Base-by-base conservation (phyloP, 2,329 filamentous ascomycete genomes). In the Neofusicoccum laricinum region DNA sequence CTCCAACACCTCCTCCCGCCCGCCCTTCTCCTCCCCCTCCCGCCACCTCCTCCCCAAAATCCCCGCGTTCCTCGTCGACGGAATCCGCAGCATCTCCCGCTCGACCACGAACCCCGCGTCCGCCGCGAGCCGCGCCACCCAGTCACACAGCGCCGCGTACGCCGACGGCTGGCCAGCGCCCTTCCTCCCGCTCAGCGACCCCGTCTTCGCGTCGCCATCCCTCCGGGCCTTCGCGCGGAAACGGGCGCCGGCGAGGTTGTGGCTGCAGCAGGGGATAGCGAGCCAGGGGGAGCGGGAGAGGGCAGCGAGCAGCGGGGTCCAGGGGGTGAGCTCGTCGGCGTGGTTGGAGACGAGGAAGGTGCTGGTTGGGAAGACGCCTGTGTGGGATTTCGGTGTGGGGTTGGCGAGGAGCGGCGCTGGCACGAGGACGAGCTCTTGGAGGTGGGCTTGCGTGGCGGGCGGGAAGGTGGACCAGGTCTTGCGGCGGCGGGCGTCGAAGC, bases 321-420 rank as follows among this genome's bases (percentile, higher is more conserved):
- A 99, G 0, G 92, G 87, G 0, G 95, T 99, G 14, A 99, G 84
- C 78, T 99, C 93, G 74, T 99, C 95, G 11, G 94, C 94, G 75
- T 99, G 95, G 73, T 99, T 99, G 55, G 93, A 96, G 67, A 99
- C 90, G 71, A 99, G 92, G 76, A 99, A 99, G 0, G 92, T 96
- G 32, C 87, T 87, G 15, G 77, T 74, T 0, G 86, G 82, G 71
- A 98, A 97, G 10, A 82, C 72, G 40, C 94, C 95, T 67, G 81
- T 73, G 68, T 86, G 83, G n/a, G n/a, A n/a, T n/a, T n/a, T n/a
- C n/a, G n/a, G n/a, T n/a, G n/a, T n/a, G n/a, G n/a, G n/a, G n/a
- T n/a, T n/a, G n/a, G n/a, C n/a, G n/a, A n/a, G n/a, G n/a, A n/a
- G n/a, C n/a, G n/a, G n/a, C 14, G 79, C 75, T 0, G 89, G 89